phyloP scores from a whole-genome alignment of 148 eudicot species.

The Silene uniflora region DNA sequence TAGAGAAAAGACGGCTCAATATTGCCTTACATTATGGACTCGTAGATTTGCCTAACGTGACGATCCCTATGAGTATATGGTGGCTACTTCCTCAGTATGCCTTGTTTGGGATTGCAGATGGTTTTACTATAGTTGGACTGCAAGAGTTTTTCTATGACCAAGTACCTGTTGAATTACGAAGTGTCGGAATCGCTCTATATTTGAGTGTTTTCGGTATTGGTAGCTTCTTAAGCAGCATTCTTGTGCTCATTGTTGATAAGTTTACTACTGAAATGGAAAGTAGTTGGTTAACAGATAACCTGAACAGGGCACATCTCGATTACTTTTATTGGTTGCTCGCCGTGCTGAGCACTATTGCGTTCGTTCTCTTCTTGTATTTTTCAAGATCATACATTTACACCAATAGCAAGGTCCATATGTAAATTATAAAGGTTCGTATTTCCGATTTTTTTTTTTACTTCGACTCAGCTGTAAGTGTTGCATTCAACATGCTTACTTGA shows the following conservation, averaged over 20 bases:
- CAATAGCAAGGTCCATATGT: not conserved
- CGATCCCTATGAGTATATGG: conserved; percentile 58
- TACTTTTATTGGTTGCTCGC: conserved; percentile 48
- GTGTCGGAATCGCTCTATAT: conserved; percentile 53
- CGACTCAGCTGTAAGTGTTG: not conserved
- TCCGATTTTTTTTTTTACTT: not conserved
- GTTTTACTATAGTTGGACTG: conserved; percentile 50
- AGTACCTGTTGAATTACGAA: conserved; percentile 47
- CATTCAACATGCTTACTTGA: too few species aligned
- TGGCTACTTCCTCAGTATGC: conserved; percentile 65
- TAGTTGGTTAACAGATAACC: conserved; percentile 49
- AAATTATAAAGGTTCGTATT: not conserved
- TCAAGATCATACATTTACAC: not conserved
- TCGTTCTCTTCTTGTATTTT: too few species aligned
- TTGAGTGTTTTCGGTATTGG: conserved; percentile 59
- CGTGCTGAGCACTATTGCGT: not conserved
- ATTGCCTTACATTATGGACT: conserved; percentile 38
- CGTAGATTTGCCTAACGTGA: conserved; percentile 34
- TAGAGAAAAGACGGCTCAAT: conserved; percentile 42
- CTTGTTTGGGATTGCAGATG: conserved; percentile 44
- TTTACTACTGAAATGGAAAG: conserved; percentile 28
- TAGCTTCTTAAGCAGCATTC: conserved; percentile 51
- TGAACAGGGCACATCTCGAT: conserved; percentile 48
- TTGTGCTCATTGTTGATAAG: conserved; percentile 41
- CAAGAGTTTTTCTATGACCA: conserved; percentile 70